These are phyloP conservation scores for Boletales sp. DNA, from an alignment of 768 basidiomycete genomes.

Conservation along the genomic window DNA sequence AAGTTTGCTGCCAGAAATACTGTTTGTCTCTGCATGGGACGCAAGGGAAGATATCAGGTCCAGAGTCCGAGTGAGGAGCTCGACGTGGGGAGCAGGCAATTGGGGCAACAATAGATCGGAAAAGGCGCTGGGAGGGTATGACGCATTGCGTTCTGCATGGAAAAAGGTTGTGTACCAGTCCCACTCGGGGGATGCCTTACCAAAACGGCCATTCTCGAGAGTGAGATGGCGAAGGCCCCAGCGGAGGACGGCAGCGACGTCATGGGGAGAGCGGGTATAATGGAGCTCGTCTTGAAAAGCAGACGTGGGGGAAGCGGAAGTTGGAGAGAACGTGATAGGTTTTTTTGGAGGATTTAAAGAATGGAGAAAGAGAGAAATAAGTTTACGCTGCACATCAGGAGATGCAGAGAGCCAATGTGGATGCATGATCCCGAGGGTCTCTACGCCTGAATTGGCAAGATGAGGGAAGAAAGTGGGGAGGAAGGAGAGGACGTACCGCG, in stretches of 20 bases:
- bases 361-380: slow-evolving; percentile 67
- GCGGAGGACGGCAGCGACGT: slow-evolving; percentile 75
- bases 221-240: slow-evolving; percentile 78
- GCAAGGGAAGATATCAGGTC: slow-evolving; percentile 68
- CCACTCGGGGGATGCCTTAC: slow-evolving; percentile 50
- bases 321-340: slow-evolving; percentile 49
- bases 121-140: slow-evolving; percentile 64
- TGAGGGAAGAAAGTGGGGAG: slow-evolving; percentile 8
- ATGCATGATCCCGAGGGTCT: slow-evolving; percentile 80
- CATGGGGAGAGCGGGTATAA: slow-evolving; percentile 66
- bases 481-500: slow-evolving; percentile 45
- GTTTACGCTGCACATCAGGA: slow-evolving; percentile 58
- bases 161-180: slow-evolving; percentile 68
- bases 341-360: slow-evolving; percentile 51
- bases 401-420: slow-evolving; percentile 82
- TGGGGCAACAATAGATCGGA: slow-evolving; percentile 57
- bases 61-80: slow-evolving; percentile 55
- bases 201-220: slow-evolving; percentile 57
- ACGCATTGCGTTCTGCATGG: slow-evolving; percentile 51
- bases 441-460: slow-evolving; percentile 50
- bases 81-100: slow-evolving; percentile 54
- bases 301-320: slow-evolving; percentile 42
- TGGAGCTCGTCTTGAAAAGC: slow-evolving; percentile 64
- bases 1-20: slow-evolving; percentile 75
- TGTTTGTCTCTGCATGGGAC: slow-evolving; percentile 65